These are phyloP conservation scores for Ilex paraguariensis DNA, from an alignment of 305 asterid genomes.

Conservation along the genomic window DNA sequence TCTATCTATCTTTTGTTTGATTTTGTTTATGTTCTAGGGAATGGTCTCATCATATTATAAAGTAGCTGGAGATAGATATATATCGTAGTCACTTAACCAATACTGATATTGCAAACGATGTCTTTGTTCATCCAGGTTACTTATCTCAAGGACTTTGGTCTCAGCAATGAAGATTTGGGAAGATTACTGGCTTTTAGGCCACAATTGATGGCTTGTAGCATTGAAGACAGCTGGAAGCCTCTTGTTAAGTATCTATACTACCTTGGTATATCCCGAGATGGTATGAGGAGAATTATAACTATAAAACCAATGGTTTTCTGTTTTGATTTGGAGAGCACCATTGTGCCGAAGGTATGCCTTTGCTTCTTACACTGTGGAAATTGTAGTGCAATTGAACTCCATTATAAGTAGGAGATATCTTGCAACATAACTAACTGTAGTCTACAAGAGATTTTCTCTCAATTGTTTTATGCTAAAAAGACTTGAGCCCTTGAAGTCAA, in stretches of 20 bases:
- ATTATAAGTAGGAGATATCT: too few relatives aligned
- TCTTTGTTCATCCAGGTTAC: constrained; percentile 43
- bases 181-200: constrained; percentile 84
- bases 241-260: constrained; percentile 90
- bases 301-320: constrained; percentile 75
- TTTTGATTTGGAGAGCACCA: constrained; percentile 63
- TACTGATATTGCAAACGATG: too few relatives aligned
- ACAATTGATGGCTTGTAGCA: constrained; percentile 89
- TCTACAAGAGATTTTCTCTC: too few relatives aligned
- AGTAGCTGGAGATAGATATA: too few relatives aligned
- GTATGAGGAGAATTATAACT: constrained; percentile 84
- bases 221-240: constrained; percentile 83
- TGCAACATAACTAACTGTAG: too few relatives aligned
- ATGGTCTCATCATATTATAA: too few relatives aligned
- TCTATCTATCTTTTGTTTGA: background rate
- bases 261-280: constrained; percentile 81
- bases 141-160: constrained; percentile 84
- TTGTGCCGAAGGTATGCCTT: constrained; percentile 75
- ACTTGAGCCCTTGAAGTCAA: too few relatives aligned
- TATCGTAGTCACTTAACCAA: background rate
- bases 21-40: background rate
- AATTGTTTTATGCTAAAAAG: too few relatives aligned
- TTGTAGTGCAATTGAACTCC: too few relatives aligned
- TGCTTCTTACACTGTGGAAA: background rate
- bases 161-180: constrained; percentile 65